Conservation (phyloP, 495 filamentous ascomycete genomes). For the Terfezia boudieri region DNA sequence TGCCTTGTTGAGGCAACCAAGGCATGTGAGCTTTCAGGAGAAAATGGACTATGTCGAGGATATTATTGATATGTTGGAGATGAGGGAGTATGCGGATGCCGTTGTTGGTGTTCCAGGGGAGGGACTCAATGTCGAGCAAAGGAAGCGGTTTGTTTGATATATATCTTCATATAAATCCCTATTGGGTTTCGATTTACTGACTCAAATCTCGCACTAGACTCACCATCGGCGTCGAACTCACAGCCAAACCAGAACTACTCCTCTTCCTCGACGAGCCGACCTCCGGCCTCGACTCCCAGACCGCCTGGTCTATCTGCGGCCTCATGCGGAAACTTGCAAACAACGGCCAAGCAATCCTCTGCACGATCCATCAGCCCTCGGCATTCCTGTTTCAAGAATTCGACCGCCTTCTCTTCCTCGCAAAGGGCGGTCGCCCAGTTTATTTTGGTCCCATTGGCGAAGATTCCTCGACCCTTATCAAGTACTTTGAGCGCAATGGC, state of each 20-base stretch:
- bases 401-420: constrained; percentile 66
- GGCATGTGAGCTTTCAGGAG: constrained; percentile 39
- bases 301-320: constrained; percentile 61
- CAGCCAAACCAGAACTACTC: constrained; percentile 69
- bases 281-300: constrained; percentile 65
- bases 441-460: constrained; percentile 58
- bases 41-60: constrained; percentile 77
- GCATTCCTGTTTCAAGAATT: constrained; percentile 82
- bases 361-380: constrained; percentile 84
- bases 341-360: constrained; percentile 67
- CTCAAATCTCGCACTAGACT: constrained; percentile 17
- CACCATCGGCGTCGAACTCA: constrained; percentile 81
- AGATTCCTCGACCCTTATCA: constrained; percentile 26
- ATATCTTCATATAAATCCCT: too few relatives aligned
- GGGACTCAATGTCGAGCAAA: constrained; percentile 81
- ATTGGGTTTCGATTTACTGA: neutral
- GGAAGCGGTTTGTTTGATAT: constrained; percentile 32
- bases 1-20: constrained; percentile 65
- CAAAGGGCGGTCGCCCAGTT: constrained; percentile 58
- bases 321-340: constrained; percentile 63
- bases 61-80: constrained; percentile 71
- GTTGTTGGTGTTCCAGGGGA: constrained; percentile 72
- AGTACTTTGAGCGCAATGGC: constrained; percentile 24
- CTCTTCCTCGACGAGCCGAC: constrained; percentile 85
- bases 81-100: constrained; percentile 73